These are phyloP conservation scores for Dactylellina cionopaga DNA, from an alignment of 2,329 filamentous ascomycete species.

Conservation along the genomic window DNA sequence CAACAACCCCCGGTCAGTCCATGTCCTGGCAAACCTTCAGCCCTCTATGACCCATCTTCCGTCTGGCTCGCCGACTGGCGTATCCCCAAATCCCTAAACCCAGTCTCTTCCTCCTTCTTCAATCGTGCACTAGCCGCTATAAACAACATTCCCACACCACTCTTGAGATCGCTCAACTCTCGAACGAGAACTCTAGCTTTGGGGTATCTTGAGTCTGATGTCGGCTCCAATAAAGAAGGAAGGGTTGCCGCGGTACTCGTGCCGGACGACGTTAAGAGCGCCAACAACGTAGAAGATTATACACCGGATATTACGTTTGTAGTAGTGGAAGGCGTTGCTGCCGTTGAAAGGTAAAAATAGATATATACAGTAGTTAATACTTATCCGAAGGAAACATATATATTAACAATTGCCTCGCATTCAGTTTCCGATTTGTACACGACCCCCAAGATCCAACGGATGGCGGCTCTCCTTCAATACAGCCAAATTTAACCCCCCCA, in stretches of 20 bases:
- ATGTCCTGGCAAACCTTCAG: conserved; percentile 20
- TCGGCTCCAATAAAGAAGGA: background rate
- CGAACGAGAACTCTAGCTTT: conserved; percentile 24
- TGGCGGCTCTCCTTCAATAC: conserved; percentile 11
- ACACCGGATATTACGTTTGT: background rate
- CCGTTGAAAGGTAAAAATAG: conserved; percentile 30
- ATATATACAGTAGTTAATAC: too few species aligned
- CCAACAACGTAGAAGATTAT: conserved; percentile 6
- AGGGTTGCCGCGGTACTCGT: conserved; percentile 12
- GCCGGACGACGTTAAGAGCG: conserved; percentile 12
- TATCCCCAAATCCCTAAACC: conserved; percentile 11
- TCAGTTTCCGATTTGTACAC: conserved; percentile 21
- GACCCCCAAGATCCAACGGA: conserved; percentile 17
- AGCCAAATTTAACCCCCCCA: conserved; percentile 38
- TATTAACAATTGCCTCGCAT: too few species aligned
- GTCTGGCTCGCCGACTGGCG: conserved; percentile 44
- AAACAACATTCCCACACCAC: conserved; percentile 10
- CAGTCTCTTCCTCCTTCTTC: conserved; percentile 21
- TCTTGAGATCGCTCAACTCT: conserved; percentile 20
- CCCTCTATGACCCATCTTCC: conserved; percentile 22
- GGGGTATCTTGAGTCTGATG: conserved; percentile 20
- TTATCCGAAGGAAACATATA: too few species aligned
- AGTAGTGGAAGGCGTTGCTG: conserved; percentile 7
- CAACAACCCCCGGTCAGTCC: background rate
- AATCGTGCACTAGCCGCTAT: conserved; percentile 10